Percentiles rank a stretch among this genome's conserved stretches.
Evolutionary conservation across 1,284 basidiomycete species (phyloP).

Genomic region (Sanguinoderma infundibulare): DNA sequence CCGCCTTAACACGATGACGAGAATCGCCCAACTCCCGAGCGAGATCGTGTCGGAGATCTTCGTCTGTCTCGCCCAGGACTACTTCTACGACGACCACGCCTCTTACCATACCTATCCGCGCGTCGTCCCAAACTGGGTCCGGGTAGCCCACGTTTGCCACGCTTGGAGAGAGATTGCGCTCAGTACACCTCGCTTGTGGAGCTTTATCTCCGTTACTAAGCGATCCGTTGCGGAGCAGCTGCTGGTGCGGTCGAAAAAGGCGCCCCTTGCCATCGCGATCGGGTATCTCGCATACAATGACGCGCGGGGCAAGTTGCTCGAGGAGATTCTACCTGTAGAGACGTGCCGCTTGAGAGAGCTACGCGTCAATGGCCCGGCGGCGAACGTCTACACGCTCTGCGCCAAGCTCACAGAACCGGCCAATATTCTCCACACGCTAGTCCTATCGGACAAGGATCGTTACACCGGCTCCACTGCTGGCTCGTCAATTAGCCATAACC

Average conservation of each 20-base stretch:
- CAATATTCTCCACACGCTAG: slow-evolving; percentile 4
- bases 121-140: slow-evolving; percentile 5
- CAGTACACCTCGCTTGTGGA: slow-evolving; percentile 17
- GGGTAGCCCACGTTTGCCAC: slow-evolving; percentile 16
- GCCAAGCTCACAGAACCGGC: slow-evolving; percentile 6
- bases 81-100: background rate
- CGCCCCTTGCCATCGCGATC: slow-evolving; percentile 3
- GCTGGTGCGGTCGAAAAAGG: slow-evolving; percentile 16
- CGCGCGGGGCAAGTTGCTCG: background rate
- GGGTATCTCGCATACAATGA: background rate
- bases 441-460: background rate
- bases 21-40: slow-evolving; percentile 16
- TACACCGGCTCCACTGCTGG: background rate
- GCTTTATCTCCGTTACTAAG: slow-evolving; percentile 9
- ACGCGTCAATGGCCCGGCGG: slow-evolving; percentile 1
- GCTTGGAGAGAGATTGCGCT: slow-evolving; percentile 19
- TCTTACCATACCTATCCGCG: background rate
- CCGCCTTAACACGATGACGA: slow-evolving; percentile 12
- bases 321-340: slow-evolving; percentile 1
- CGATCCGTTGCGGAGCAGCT: slow-evolving; percentile 1
- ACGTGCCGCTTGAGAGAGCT: background rate
- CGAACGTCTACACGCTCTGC: slow-evolving; percentile 3
- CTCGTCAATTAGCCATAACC: background rate
- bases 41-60: slow-evolving; percentile 21
- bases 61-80: background rate